These are phyloP conservation scores for Epipyxis sp. DNA, from an alignment of 108 stramenopile species.

Conservation along the genomic window DNA sequence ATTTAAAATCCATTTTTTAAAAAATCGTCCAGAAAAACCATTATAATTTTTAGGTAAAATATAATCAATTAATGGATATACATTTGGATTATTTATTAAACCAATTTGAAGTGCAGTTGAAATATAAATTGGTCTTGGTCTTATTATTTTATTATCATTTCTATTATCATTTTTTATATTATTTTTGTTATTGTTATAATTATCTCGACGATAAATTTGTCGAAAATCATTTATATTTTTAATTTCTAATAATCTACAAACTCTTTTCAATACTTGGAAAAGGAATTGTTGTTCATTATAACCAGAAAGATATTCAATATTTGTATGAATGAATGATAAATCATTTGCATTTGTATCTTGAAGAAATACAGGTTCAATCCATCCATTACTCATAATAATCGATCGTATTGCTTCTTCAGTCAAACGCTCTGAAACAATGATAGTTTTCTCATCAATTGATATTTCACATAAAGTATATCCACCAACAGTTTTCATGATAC, in stretches of 20 bases:
- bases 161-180: neutral
- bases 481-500: slow-evolving; percentile 22
- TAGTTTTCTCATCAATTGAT: slow-evolving; percentile 47
- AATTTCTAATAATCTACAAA: neutral
- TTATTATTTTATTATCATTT: too few relatives aligned
- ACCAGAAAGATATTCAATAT: neutral
- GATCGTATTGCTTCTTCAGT: slow-evolving; percentile 52
- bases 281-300: neutral
- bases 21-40: slow-evolving; percentile 43
- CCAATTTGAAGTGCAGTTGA: slow-evolving; percentile 44
- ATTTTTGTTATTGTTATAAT: neutral
- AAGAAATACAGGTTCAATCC: slow-evolving; percentile 47
- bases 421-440: slow-evolving; percentile 49
- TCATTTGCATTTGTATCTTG: neutral
- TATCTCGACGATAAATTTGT: neutral
- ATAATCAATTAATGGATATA: slow-evolving; percentile 41
- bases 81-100: slow-evolving; percentile 41
- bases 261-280: neutral
- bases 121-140: slow-evolving; percentile 21
- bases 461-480: slow-evolving; percentile 37
- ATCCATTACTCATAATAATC: slow-evolving; percentile 43
- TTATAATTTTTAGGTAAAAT: slow-evolving; percentile 40
- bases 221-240: neutral
- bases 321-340: neutral
- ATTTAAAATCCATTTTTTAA: slow-evolving; percentile 44